Evolutionary conservation across 352 stramenopile species (phyloP), one percentile per base, ranked within the genome.

Genomic region (Globisporangium radiosum): DNA sequence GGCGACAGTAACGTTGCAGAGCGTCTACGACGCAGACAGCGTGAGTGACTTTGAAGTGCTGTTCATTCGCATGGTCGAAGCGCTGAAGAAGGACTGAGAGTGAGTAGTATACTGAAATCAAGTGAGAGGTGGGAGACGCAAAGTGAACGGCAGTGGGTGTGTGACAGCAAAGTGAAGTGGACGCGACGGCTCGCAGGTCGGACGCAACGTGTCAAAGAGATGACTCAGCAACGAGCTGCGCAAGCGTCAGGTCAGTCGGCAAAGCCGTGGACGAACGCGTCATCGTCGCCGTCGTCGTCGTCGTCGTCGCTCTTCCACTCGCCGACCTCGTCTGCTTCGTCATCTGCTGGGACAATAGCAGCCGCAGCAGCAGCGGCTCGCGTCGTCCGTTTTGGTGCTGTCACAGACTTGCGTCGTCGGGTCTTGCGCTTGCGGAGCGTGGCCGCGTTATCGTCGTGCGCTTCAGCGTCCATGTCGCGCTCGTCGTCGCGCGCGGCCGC

Each of bases 41-140:
- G 65, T 79, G 15, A 13, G 52, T 8, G 80, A 87, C 15, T 78
- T 91, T 36, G 84, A 94, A 68, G 52, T 47, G 15, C 53, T 87
- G 33, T 84, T 93, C 54, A 72, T 89, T 56, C 79, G 84, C n/a
- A 77, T 79, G 0, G 54, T 90, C 53, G 81, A 90, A 19, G 63
- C 57, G 47, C 38, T 68, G 42, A 76, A 72, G 37, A 59, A 66
- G 57, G 43, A 42, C 13, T 63, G 55, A 50, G 47, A 25, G 25
- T 25, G 25, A 25, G 25, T 25, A 25, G 25, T 25, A 25, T 25
- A 25, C 25, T 25, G 25, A 25, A 25, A 25, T 25, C 25, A 25
- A 25, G 25, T 25, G 25, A 25, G 25, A 25, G 25, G 25, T 25
- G 25, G 25, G 25, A 25, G 25, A 25, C 25, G 25, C 25, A 2